These are phyloP conservation scores for Exophiala dermatitidis DNA, from an alignment of 2,329 filamentous ascomycete species.

Conservation along the genomic window DNA sequence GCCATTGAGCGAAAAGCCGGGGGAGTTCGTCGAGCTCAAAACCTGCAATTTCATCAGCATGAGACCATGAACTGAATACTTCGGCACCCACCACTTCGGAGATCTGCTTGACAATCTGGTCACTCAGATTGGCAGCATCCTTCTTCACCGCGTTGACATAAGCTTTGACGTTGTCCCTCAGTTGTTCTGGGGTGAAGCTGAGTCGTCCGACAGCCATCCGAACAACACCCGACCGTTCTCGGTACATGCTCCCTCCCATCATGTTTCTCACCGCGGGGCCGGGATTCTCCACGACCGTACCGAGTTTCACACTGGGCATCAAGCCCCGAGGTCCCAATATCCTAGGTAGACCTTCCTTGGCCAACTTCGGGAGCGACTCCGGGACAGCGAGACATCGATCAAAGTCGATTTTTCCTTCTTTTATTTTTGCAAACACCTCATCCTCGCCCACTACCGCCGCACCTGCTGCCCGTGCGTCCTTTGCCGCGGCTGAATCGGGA, in stretches of 20 bases:
- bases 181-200: slow-evolving; percentile 76
- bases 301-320: slow-evolving; percentile 84
- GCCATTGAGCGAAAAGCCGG: slow-evolving; percentile 80
- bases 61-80: background rate
- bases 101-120: slow-evolving; percentile 58
- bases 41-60: slow-evolving; percentile 50
- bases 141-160: slow-evolving; percentile 71
- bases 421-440: slow-evolving; percentile 71
- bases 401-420: slow-evolving; percentile 71
- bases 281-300: slow-evolving; percentile 80
- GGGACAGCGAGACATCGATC: slow-evolving; percentile 82
- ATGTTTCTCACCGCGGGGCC: slow-evolving; percentile 68
- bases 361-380: slow-evolving; percentile 67
- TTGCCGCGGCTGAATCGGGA: slow-evolving; percentile 66
- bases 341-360: slow-evolving; percentile 71
- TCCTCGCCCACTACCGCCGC: slow-evolving; percentile 81
- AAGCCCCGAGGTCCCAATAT: slow-evolving; percentile 81
- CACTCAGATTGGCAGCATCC: slow-evolving; percentile 61
- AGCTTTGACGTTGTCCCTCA: slow-evolving; percentile 74
- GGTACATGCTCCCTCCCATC: slow-evolving; percentile 76
- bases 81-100: slow-evolving; percentile 54
- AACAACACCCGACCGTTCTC: slow-evolving; percentile 76
- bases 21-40: slow-evolving; percentile 77
- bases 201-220: slow-evolving; percentile 87
- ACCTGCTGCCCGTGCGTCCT: slow-evolving; percentile 68